phyloP scores from a whole-genome alignment of 805 yeast genomes.

The Candida nemodendra region DNA sequence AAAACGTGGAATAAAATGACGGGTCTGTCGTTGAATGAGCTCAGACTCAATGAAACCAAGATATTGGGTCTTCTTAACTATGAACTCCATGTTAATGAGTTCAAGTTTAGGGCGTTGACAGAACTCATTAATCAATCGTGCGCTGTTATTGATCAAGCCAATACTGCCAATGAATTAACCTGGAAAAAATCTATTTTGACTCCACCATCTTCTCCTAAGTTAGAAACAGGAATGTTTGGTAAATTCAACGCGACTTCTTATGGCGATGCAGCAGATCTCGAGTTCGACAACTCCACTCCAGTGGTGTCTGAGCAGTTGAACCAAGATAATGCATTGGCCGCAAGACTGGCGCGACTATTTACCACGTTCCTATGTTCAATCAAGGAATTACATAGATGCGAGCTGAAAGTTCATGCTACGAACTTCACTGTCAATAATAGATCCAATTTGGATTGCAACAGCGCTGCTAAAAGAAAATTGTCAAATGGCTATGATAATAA shows the following conservation, averaged over 20 bases:
- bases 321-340: not conserved
- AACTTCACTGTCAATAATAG: not conserved
- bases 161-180: not conserved
- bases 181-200: constrained; percentile 8
- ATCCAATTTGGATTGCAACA: not conserved
- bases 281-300: constrained; percentile 7
- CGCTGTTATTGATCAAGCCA: not conserved
- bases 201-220: constrained; percentile 21
- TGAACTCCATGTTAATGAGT: constrained; percentile 50
- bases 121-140: constrained; percentile 3
- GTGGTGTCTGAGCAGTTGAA: constrained; percentile 14
- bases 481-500: too few relatives aligned
- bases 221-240: constrained; percentile 1
- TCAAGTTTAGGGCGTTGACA: constrained; percentile 40
- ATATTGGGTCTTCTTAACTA: constrained; percentile 56
- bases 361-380: constrained; percentile 6
- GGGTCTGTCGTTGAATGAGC: constrained; percentile 53
- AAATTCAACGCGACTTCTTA: constrained; percentile 14
- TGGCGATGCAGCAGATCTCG: not conserved
- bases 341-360: constrained; percentile 16
- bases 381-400: constrained; percentile 4
- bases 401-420: constrained; percentile 17
- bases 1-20: constrained; percentile 74
- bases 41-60: constrained; percentile 48
- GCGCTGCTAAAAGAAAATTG: not conserved